Percentiles rank a stretch among this genome's conserved stretches.
Evolutionary conservation across 352 stramenopile species (phyloP).

Genomic region (Detonula confervacea): DNA sequence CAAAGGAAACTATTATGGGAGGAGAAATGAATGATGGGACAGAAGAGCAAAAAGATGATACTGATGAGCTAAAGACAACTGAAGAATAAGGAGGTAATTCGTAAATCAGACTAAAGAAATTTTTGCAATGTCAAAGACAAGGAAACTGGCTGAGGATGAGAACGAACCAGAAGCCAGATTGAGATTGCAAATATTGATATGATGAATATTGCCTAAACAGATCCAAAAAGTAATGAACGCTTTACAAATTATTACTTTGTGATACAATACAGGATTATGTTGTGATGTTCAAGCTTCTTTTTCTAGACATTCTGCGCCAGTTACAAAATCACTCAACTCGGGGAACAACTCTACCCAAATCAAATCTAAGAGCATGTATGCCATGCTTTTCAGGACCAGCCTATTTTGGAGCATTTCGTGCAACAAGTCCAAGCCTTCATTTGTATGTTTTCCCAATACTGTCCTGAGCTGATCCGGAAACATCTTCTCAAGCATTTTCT

Average conservation of each 20-base stretch:
- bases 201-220: too few relatives aligned
- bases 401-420: conserved; percentile 87
- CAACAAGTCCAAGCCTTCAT: conserved; percentile 80
- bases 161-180: conserved; percentile 1
- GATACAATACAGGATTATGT: neutral
- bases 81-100: too few relatives aligned
- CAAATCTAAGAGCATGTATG: conserved; percentile 80
- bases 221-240: too few relatives aligned
- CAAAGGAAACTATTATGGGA: neutral
- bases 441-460: conserved; percentile 80
- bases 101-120: too few relatives aligned
- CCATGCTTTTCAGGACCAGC: conserved; percentile 83
- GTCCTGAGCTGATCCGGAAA: conserved; percentile 81
- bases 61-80: too few relatives aligned
- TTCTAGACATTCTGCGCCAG: conserved; percentile 66
- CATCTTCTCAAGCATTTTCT: conserved; percentile 61
- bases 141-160: too few relatives aligned
- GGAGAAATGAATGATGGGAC: neutral
- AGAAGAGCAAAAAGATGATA: neutral
- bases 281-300: conserved; percentile 45
- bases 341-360: conserved; percentile 83
- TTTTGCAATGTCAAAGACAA: too few relatives aligned
- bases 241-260: conserved; percentile 7
- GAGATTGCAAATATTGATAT: too few relatives aligned
- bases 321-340: conserved; percentile 79